Evolutionary conservation across 768 basidiomycete genomes (phyloP).

Genomic region (Omphalotus guepiniiformis): DNA sequence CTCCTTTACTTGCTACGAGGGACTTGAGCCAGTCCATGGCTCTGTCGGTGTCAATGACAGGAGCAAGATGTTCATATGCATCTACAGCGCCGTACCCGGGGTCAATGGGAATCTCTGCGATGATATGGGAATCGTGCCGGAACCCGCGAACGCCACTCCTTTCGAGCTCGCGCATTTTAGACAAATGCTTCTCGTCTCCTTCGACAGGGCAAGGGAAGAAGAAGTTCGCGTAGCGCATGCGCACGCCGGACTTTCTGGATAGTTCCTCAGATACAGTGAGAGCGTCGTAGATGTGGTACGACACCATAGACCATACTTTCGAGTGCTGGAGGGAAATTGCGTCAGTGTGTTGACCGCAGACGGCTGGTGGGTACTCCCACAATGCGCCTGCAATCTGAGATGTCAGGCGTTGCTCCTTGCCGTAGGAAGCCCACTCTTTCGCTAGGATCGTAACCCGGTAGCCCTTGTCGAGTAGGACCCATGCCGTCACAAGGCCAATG

Average conservation of each 20-base stretch:
- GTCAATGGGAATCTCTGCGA: too few species aligned
- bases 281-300: too few species aligned
- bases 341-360: slow-evolving; percentile 35
- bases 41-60: slow-evolving; percentile 33
- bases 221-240: slow-evolving; percentile 30
- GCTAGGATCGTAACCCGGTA: slow-evolving; percentile 32
- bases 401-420: slow-evolving; percentile 15
- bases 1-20: slow-evolving; percentile 24
- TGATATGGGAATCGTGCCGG: slow-evolving; percentile 19
- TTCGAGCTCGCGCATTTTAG: too few species aligned
- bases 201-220: slow-evolving; percentile 28
- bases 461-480: slow-evolving; percentile 32
- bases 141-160: slow-evolving; percentile 20
- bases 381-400: slow-evolving; percentile 25
- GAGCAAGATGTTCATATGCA: slow-evolving; percentile 30
- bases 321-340: slow-evolving; percentile 28
- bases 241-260: slow-evolving; percentile 23
- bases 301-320: slow-evolving; percentile 32
- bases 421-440: slow-evolving; percentile 20
- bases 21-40: slow-evolving; percentile 30
- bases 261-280: slow-evolving; percentile 23
- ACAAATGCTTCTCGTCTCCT: slow-evolving; percentile 23
- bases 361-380: slow-evolving; percentile 38
- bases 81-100: slow-evolving; percentile 26
- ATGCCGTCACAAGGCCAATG: slow-evolving; percentile 18